Evolutionary conservation across 768 basidiomycete genomes (phyloP).

Genomic region (Agaricus bisporus): DNA sequence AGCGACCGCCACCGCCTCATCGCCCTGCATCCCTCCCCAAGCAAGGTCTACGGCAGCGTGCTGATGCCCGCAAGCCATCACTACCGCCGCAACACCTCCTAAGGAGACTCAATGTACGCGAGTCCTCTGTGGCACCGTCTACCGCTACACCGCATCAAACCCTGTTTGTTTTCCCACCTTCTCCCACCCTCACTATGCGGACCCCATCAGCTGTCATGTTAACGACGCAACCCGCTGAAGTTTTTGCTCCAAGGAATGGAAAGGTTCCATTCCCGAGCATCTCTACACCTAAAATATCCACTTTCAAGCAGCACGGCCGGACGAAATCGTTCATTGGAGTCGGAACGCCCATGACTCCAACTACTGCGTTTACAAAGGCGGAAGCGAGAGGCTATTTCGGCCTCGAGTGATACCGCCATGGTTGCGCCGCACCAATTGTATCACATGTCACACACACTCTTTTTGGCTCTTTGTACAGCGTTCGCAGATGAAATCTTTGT

Average conservation of each 20-base stretch:
- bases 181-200: constrained; percentile 49
- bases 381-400: constrained; percentile 80
- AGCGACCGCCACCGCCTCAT: constrained; percentile 12
- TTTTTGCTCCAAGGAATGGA: constrained; percentile 17
- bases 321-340: constrained; percentile 73
- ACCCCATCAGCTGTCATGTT: constrained; percentile 83
- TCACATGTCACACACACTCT: not conserved
- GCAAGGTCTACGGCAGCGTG: constrained; percentile 41
- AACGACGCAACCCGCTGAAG: constrained; percentile 43
- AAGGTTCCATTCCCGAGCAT: constrained; percentile 50
- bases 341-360: constrained; percentile 63
- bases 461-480: not conserved
- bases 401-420: constrained; percentile 24
- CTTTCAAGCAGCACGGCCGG: constrained; percentile 58
- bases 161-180: constrained; percentile 82
- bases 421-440: not conserved
- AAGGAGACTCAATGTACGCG: constrained; percentile 24
- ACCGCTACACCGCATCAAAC: constrained; percentile 70
- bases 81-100: constrained; percentile 55
- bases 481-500: not conserved
- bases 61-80: constrained; percentile 46
- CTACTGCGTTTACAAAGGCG: constrained; percentile 77
- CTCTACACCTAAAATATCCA: constrained; percentile 65
- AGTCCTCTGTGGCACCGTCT: constrained; percentile 18
- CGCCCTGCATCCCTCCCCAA: constrained; percentile 19